Base-by-base conservation (phyloP, 495 filamentous ascomycete species). In the Arthonia radiata region DNA sequence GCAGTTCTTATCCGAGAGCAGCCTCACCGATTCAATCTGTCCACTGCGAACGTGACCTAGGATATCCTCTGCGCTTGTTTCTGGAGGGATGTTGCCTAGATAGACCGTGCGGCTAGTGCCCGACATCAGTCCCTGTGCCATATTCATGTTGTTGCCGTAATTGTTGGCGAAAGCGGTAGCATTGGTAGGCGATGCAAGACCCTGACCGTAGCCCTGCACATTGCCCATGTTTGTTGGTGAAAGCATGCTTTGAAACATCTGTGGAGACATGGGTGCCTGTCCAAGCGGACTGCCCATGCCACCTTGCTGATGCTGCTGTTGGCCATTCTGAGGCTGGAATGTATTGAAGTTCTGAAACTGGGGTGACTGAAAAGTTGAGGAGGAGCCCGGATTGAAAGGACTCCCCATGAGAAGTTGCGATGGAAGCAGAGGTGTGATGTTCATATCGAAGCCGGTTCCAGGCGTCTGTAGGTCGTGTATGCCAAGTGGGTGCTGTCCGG, bases 1-100 rank as follows among this genome's bases (percentile, higher is more conserved):
- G 49, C 86, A 97, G 57, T 94, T 97, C 75, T 94, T 97, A 53
- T 97, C 86, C 11, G 82, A 78, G 18, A 97, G 63, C 36, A 94
- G 59, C 34, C 86, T 70, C 19, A 94, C 86, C 14, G 89, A 94
- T 55, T 97, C 86, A 47, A 97, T 97, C 40, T 93, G 89, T 18
- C 86, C 86, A 48, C 89, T 94, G 26, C 86, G 69, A 27, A 97
- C 86, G 43, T 97, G 86, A 34, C 83, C 77, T 26, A 97, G 58
- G 38, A 97, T 93, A 52, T 97, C 86, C 54, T 97, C 86, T 13
- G 89, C 89, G 18, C 76, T 71, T n/a, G 86, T 94, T 56, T 97
- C 86, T 13, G 82, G 76, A 18, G 86, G 86, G 31, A 97, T 97
- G 46, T 97, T 97, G 28, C 86, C 86, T 25, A 97, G 59, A 38